Base-by-base conservation (phyloP, 2,329 filamentous ascomycete genomes). In the Teratosphaeria destructans region DNA sequence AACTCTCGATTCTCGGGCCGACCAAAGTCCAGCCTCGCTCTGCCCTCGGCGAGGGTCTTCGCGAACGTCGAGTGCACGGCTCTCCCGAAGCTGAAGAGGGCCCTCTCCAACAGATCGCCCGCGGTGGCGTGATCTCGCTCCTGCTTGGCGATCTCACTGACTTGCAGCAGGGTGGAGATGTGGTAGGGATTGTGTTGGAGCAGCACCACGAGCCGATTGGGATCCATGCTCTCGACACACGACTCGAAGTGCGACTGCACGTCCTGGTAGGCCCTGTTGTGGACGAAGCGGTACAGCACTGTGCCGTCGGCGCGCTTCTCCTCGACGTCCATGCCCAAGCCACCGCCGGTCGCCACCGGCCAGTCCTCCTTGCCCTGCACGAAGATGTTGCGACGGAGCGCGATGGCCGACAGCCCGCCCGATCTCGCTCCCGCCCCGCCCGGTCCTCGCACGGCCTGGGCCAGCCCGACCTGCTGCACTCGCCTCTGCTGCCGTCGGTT, bases 31-130 rank as follows among this genome's bases (percentile, higher is more conserved):
- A 99, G 77, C 16, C 90, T 82, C 5, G 90, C 92, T 65, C 85
- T 85, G 37, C 94, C 94, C 69, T 86, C 82, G 58, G 88, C 82
- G 5, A 99, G 75, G 63, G 87, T 86, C 59, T 84, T 83, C 7
- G 86, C 81, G 72, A 97, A 99, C 0, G 88, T 84, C 8, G 90
- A 93, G 61, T 94, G 86, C 0, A 90, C 85, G 3, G 91, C 89
- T 43, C 93, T 84, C n/a, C 93, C 94, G 71, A 97, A 93, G 0
- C 89, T 89, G 76, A 96, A 97, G 5, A 99, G 81, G 0, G 93
- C 92, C 54, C 94, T 84, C 75, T 97, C 93, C 58, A 95, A 84
- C 1, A 97, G 82, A 68, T 97, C 92, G 3, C 90, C 87, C 0
- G 93, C 86, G 3, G 94, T 83, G 0, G 92, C 85, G 71, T 91